A percentile compares a stretch with the other conserved stretches of the same genome.
Conservation (phyloP, 192 early-diverging fungal genomes). For the Entrophospora sp. region DNA sequence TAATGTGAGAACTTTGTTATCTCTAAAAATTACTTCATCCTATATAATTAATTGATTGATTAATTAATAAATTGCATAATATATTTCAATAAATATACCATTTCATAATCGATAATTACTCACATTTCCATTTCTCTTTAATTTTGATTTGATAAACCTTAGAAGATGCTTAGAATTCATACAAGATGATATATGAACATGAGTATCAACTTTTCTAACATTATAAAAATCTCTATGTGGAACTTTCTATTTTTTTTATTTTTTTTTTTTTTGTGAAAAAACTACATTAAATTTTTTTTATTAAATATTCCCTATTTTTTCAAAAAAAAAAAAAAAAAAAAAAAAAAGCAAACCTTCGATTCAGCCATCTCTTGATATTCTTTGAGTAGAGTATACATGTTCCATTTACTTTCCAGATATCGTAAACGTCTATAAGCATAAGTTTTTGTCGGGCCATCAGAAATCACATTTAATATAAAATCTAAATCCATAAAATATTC, state of each 20-base stretch:
- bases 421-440: constrained; percentile 84
- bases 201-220: constrained; percentile 94
- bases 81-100: too few relatives aligned
- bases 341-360: constrained; percentile 76
- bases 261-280: too few relatives aligned
- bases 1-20: constrained; percentile 73
- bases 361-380: constrained; percentile 93
- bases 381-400: constrained; percentile 84
- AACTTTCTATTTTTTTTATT: too few relatives aligned
- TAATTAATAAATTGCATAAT: background rate
- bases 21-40: constrained; percentile 78
- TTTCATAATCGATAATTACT: constrained; percentile 18
- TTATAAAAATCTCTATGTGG: constrained; percentile 97
- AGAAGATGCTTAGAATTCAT: constrained; percentile 97
- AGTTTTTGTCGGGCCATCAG: constrained; percentile 86
- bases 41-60: background rate
- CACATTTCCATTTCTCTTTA: constrained; percentile 66
- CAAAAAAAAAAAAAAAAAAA: too few relatives aligned
- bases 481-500: constrained; percentile 87
- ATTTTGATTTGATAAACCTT: constrained; percentile 90
- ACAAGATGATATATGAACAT: constrained; percentile 86
- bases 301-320: too few relatives aligned
- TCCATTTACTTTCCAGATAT: constrained; percentile 89
- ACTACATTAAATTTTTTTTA: too few relatives aligned
- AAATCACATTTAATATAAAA: constrained; percentile 63